These are phyloP conservation scores for Talaromyces sp. DNA, from an alignment of 2,329 filamentous ascomycete species.

Conservation along the genomic window DNA sequence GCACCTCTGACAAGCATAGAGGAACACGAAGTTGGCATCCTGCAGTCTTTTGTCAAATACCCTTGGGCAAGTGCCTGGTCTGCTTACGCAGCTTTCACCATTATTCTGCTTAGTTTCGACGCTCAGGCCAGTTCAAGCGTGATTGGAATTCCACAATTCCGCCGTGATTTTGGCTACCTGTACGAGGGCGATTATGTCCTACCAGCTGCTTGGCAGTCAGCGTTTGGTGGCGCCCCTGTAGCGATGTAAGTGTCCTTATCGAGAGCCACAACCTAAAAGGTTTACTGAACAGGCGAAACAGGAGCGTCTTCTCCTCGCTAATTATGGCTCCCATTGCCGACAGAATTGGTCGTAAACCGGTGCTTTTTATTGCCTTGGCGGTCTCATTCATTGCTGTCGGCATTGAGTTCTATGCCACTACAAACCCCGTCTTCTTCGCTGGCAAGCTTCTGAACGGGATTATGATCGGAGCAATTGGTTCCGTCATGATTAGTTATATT, in stretches of 20 bases:
- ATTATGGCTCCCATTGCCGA: background rate
- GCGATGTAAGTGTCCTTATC: background rate
- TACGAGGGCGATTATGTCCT: conserved; percentile 1
- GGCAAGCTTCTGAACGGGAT: background rate
- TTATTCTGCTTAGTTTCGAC: background rate
- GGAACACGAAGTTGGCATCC: background rate
- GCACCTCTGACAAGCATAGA: background rate
- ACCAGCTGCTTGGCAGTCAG: background rate
- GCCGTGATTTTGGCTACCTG: background rate
- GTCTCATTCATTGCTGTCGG: background rate
- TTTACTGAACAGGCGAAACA: background rate
- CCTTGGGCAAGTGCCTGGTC: background rate
- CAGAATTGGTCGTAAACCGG: background rate
- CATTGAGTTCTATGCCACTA: background rate
- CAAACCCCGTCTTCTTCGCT: background rate
- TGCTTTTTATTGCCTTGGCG: background rate
- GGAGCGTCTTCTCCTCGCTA: background rate
- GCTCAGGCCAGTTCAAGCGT: background rate
- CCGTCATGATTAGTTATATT: background rate
- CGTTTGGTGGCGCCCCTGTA: background rate
- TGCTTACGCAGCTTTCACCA: background rate
- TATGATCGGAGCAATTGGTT: background rate
- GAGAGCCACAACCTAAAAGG: background rate
- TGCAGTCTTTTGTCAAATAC: background rate
- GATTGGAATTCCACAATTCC: background rate